These are phyloP conservation scores for Sextonia rubra DNA, from an alignment of 164 flowering plant species.

Conservation along the genomic window DNA sequence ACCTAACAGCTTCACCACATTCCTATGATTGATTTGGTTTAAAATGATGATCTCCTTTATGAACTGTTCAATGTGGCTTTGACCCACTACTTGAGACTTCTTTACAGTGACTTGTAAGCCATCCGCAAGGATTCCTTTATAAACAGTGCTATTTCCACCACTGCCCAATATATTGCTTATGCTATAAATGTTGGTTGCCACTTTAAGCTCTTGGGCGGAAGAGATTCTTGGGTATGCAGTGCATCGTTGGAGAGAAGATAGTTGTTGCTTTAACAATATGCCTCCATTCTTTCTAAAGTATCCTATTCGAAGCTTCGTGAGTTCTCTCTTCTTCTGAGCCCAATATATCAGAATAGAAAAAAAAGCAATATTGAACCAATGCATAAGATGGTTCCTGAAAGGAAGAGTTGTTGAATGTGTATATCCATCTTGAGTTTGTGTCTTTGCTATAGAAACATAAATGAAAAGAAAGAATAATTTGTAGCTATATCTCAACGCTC, in stretches of 20 bases:
- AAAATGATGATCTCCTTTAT: conserved; percentile 41
- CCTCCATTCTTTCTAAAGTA: conserved; percentile 48
- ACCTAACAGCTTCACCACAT: conserved; percentile 41
- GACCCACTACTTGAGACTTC: conserved; percentile 36
- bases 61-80: conserved; percentile 36
- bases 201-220: conserved; percentile 31
- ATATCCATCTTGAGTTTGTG: not conserved
- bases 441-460: too few relatives aligned
- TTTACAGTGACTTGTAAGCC: conserved; percentile 35
- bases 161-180: conserved; percentile 29
- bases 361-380: conserved; percentile 12
- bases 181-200: conserved; percentile 37
- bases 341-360: conserved; percentile 21
- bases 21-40: conserved; percentile 42
- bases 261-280: conserved; percentile 26
- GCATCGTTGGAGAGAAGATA: conserved; percentile 18
- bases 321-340: conserved; percentile 22
- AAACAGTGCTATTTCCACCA: conserved; percentile 42
- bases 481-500: too few relatives aligned
- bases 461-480: too few relatives aligned
- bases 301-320: conserved; percentile 26
- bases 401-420: not conserved
- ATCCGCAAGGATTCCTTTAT: conserved; percentile 31
- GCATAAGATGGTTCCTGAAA: conserved; percentile 15
- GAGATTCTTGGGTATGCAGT: conserved; percentile 25